Base-by-base conservation (phyloP, 2,329 filamentous ascomycete species). In the Aspergillus aculeatus region DNA sequence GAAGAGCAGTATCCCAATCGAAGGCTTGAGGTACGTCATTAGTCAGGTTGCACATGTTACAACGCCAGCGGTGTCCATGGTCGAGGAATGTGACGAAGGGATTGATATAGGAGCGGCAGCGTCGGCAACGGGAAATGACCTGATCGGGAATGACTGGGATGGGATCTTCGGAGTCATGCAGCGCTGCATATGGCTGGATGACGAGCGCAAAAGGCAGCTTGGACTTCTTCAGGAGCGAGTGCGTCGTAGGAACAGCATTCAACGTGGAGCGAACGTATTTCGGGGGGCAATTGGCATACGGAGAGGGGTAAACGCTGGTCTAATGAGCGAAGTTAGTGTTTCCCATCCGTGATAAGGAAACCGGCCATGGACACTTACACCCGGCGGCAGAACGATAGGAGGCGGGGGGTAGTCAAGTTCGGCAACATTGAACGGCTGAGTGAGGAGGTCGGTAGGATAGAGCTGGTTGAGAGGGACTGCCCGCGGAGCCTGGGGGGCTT, bases 11-110 rank as follows among this genome's bases (percentile, higher is more conserved):
- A 77, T 99, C 95, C 95, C 95, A 99, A 75, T 99, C 95, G 67
- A 99, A 99, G 41, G 93, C 93, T 78, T 99, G 95, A n/a, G 95
- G 95, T 44, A 98, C 94, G 69, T 99, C 95, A 75, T 99, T 99
- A 68, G 93, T 97, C 65, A 99, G 83, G 77, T 96, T 98, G 78
- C 95, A 99, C 93, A 99, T 97, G 80, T 99, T 99, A 81, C 95
- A 99, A 72, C 94, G 89, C 95, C 95, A 99, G 73, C 95, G 86
- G 79, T 99, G 95, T 50, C 95, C 95, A 73, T 98, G 92, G 70
- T 99, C 95, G 62, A 99, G 81, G 80, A 99, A 99, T 50, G 91
- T 92, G 61, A 96, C 95, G 69, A 94, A 99, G 12, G 95, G 93
- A 75, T 98, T 98, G 82, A 98, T 98, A 76, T 98, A 98, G 58